These are phyloP conservation scores for Berkeleyomyces rouxiae DNA, from an alignment of 2,329 filamentous ascomycete species.

Conservation along the genomic window DNA sequence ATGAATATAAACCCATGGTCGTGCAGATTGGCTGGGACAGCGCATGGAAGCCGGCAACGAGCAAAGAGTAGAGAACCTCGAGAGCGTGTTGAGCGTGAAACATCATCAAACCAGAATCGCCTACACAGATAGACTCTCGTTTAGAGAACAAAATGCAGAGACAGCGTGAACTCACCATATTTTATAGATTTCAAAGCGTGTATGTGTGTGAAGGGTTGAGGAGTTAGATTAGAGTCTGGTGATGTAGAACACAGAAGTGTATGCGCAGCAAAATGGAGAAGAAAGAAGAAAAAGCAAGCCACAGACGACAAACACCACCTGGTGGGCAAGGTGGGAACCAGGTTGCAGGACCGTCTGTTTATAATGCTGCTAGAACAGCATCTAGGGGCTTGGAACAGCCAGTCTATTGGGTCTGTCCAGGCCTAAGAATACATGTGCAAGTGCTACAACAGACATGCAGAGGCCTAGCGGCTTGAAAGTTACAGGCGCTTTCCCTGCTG, in stretches of 20 bases:
- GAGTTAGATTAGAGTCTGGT: background rate
- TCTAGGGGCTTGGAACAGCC: background rate
- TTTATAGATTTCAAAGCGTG: background rate
- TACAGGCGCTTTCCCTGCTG: background rate
- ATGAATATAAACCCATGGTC: background rate
- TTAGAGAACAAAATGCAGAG: background rate
- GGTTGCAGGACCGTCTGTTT: background rate
- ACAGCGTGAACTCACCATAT: background rate
- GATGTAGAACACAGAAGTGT: background rate
- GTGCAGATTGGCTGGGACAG: background rate
- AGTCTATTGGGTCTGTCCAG: background rate
- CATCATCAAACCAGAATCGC: background rate
- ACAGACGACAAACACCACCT: background rate
- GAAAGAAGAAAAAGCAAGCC: background rate
- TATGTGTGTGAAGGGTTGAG: background rate
- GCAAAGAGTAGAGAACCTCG: background rate
- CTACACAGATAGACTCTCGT: background rate
- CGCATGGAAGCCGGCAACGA: background rate
- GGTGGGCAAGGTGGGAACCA: background rate
- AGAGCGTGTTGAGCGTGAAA: background rate
- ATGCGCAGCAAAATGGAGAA: background rate
- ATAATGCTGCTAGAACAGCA: background rate
- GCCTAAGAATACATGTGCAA: background rate
- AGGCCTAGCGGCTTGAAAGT: background rate
- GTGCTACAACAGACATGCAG: background rate